Percentiles rank a stretch among this genome's conserved stretches.
Evolutionary conservation across 1,284 basidiomycete species (phyloP).

Genomic region (Microstroma glucosiphilum): DNA sequence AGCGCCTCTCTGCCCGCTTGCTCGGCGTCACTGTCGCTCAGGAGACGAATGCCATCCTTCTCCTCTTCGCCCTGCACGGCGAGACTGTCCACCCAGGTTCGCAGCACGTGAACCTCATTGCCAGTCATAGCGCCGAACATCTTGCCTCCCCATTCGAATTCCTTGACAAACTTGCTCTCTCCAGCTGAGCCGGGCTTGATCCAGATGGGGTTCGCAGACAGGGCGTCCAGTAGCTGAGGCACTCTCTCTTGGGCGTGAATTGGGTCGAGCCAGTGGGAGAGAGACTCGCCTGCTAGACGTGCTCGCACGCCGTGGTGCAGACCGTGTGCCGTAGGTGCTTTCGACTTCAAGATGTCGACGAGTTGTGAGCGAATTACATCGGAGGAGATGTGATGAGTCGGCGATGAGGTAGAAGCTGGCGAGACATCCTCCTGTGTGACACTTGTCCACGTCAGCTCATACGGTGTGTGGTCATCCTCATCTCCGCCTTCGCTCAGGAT

Average conservation of each 20-base stretch:
- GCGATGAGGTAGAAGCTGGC: no score
- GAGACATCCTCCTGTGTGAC: slow-evolving; percentile 5
- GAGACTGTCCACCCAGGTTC: not conserved
- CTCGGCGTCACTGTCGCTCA: not conserved
- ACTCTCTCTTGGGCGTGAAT: not conserved
- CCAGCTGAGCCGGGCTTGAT: not conserved
- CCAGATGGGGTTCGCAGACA: not conserved
- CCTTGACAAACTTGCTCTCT: not conserved
- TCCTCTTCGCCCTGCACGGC: not conserved
- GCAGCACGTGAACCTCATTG: not conserved
- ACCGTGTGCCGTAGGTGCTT: not conserved
- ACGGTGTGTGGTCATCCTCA: slow-evolving; percentile 14
- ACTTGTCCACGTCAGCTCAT: not conserved
- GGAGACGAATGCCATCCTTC: not conserved
- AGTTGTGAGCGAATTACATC: slow-evolving; percentile 22
- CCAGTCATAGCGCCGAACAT: slow-evolving; percentile 8
- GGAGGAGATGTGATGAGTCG: not conserved
- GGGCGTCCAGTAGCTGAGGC: not conserved
- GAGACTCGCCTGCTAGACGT: not conserved
- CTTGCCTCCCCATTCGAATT: slow-evolving; percentile 7
- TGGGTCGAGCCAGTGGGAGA: slow-evolving; percentile 5
- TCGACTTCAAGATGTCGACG: not conserved
- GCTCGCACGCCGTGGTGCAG: not conserved
- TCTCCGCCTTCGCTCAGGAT: slow-evolving; percentile 13
- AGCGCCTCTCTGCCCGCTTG: not conserved